phyloP scores from a whole-genome alignment of 805 yeast species.

The Barnettozyma sucrosica region DNA sequence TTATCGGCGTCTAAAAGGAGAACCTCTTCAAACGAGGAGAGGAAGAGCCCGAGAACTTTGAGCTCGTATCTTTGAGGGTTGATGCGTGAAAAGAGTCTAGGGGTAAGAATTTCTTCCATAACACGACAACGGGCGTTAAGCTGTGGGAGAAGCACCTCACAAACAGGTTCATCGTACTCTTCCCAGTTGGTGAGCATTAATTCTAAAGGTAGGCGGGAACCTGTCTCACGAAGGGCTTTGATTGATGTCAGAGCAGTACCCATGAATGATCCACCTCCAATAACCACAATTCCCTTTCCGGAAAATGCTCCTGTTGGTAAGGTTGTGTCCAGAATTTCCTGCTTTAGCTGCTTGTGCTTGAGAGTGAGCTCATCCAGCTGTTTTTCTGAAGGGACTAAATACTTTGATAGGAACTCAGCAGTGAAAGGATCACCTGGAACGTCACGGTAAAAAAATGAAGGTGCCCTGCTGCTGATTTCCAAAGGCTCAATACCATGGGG shows the following conservation, averaged over 20 bases:
- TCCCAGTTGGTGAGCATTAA: constrained; percentile 34
- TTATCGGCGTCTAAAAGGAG: constrained; percentile 44
- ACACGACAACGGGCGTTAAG: constrained; percentile 38
- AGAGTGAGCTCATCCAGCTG: constrained; percentile 18
- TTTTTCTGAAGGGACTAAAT: neutral
- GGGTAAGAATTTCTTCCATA: constrained; percentile 33
- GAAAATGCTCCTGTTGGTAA: constrained; percentile 21
- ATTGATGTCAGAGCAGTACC: constrained; percentile 37
- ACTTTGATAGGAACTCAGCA: neutral
- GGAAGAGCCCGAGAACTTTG: constrained; percentile 36
- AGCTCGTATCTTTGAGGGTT: constrained; percentile 24
- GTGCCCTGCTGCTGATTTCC: neutral
- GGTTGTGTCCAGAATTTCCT: constrained; percentile 12
- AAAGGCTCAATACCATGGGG: neutral
- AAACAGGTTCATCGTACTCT: constrained; percentile 40
- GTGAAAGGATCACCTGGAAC: neutral
- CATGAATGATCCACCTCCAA: constrained; percentile 40
- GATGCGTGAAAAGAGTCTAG: constrained; percentile 16
- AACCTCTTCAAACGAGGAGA: constrained; percentile 41
- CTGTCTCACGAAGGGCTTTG: constrained; percentile 35
- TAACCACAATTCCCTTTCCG: constrained; percentile 31
- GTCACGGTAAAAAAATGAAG: neutral
- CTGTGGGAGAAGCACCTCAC: constrained; percentile 35
- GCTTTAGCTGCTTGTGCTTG: constrained; percentile 19
- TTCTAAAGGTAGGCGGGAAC: constrained; percentile 40